Evolutionary conservation across 1,284 basidiomycete species (phyloP), one percentile per base, ranked within the genome.

Genomic region (Mycena sp.): DNA sequence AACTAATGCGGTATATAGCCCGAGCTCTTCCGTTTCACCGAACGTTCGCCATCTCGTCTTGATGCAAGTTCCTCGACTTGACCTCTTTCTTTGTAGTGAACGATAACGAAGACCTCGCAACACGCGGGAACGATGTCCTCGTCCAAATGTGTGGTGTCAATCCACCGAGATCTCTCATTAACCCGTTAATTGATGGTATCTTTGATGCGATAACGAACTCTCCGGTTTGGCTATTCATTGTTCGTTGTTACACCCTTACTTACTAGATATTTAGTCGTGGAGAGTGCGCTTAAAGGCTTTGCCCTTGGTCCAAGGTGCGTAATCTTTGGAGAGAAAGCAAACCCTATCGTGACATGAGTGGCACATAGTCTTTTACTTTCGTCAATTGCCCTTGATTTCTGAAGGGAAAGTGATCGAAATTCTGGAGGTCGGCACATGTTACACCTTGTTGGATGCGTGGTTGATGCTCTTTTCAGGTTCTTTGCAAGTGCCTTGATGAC

Each of bases 61-160:
- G 44, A 60, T 52, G 13, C 60, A 54, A 54, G 18, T 3, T 25
- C 16, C 34, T 38, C 11, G 13, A 13, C 3, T 20, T 52, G 3
- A 63, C 5, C 10, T 22, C n/a, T 48, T 52, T 38, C 16, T 25
- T 30, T 14, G 16, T n/a, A 70, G 68, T 70, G 22, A 70, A 63
- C 50, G 68, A 70, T 41, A 70, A 70, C 52, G 86, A 89, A 72
- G 91, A 92, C 65, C 86, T 94, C n/a, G 85, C 87, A 22, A 82
- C 83, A 22, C 84, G 89, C 38, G 88, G 90, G 1, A 88, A 86
- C 72, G 81, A 86, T 46, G 81, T 94, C 14, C 83, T 94, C 64
- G 88, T 91, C 37, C 86, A 90, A 62, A 93, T 93, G 91, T 93
- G 91, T 76, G 92, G 91, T 13, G 90, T 94, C 18, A 88, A 86